phyloP scores from a whole-genome alignment of 1,284 basidiomycete species.

The Tilletia caries region DNA sequence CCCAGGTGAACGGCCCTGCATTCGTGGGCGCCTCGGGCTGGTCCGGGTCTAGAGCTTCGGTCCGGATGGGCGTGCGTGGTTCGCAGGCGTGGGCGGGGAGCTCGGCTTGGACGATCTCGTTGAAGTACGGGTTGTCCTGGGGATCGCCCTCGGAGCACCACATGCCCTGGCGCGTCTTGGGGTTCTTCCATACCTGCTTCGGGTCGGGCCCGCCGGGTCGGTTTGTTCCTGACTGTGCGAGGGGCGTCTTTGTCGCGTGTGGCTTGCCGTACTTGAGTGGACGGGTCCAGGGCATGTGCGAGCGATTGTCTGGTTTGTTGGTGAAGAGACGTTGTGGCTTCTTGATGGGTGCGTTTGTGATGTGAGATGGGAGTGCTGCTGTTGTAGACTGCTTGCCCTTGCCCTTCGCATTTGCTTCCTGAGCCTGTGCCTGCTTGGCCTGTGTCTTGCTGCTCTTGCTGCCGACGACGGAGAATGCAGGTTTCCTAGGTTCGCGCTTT shows the following conservation, averaged over 20 bases:
- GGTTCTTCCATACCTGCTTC: conserved; percentile 1
- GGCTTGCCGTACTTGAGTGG: conserved; percentile 45
- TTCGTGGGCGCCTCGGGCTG: conserved; percentile 61
- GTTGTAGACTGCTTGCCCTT: not conserved
- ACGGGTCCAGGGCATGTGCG: conserved; percentile 31
- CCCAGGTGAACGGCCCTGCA: conserved; percentile 70
- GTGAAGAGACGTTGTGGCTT: conserved; percentile 44
- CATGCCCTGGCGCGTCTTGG: conserved; percentile 32
- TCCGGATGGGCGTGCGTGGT: conserved; percentile 55
- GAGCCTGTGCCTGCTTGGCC: conserved; percentile 17
- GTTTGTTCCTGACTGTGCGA: not conserved
- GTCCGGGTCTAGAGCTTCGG: conserved; percentile 65
- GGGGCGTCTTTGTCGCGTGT: conserved; percentile 24
- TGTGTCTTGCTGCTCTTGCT: conserved; percentile 5
- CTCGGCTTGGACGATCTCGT: conserved; percentile 38
- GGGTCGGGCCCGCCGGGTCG: conserved; percentile 11
- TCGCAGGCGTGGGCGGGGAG: conserved; percentile 22
- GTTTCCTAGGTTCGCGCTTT: conserved; percentile 62
- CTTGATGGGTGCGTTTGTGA: conserved; percentile 45
- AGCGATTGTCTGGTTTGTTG: conserved; percentile 44
- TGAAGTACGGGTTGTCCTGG: conserved; percentile 45
- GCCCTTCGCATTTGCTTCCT: not conserved
- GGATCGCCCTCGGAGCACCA: conserved; percentile 50
- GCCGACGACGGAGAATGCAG: conserved; percentile 4
- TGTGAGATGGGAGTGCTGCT: conserved; percentile 29